Conservation (phyloP, 164 flowering plant genomes). For the Annona cherimola region DNA sequence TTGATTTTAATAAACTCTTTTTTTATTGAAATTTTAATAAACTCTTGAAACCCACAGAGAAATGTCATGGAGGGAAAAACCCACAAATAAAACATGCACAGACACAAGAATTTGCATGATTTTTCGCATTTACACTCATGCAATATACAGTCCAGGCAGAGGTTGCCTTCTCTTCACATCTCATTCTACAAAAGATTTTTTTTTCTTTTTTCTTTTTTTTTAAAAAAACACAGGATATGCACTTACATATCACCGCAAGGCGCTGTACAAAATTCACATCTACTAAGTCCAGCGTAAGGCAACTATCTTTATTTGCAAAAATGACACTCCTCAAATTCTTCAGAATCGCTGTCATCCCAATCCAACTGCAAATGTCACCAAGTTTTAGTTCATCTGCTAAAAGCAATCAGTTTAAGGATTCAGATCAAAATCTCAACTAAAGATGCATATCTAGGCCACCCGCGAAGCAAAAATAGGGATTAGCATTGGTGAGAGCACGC, state of each 20-base stretch:
- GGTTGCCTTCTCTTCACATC: background rate
- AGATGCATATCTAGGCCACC: background rate
- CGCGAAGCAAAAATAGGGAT: background rate
- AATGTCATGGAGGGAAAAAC: too few relatives aligned
- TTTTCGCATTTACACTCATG: background rate
- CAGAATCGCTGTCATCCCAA: too few relatives aligned
- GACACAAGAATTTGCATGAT: background rate
- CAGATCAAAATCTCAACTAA: background rate
- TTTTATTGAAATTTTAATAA: too few relatives aligned
- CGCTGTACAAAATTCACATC: background rate
- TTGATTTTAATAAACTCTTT: too few relatives aligned
- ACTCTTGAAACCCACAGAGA: too few relatives aligned
- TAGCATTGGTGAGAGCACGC: background rate
- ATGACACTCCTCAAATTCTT: constrained; percentile 1
- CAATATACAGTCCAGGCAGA: background rate
- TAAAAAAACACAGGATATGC: background rate
- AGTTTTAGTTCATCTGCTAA: background rate
- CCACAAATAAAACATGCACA: too few relatives aligned
- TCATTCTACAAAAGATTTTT: background rate
- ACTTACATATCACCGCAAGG: background rate
- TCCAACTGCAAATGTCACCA: constrained; percentile 1
- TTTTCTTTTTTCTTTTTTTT: too few relatives aligned
- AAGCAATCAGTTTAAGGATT: too few relatives aligned
- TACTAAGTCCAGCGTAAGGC: background rate
- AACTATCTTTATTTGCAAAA: constrained; percentile 6